Evolutionary conservation across 2,329 filamentous ascomycete species (phyloP).

Genomic region (Epichloe gansuensis): DNA sequence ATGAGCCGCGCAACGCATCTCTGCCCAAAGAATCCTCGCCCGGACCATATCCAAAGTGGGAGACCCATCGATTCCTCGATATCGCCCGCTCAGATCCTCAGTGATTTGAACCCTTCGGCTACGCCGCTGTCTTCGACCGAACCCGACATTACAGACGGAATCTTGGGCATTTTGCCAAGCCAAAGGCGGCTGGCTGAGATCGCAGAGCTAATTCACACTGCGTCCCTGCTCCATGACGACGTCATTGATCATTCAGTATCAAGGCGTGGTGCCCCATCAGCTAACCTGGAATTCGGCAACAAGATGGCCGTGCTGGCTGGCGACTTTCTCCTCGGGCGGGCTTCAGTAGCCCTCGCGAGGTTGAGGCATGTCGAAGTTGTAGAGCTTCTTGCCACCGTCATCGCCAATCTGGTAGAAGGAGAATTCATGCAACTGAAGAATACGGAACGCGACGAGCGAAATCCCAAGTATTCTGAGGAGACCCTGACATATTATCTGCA

Average conservation of each 20-base stretch:
- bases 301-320: conserved; percentile 98
- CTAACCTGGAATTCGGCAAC: conserved; percentile 93
- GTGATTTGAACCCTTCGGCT: conserved; percentile 68
- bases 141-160: conserved; percentile 25
- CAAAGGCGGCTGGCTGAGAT: conserved; percentile 92
- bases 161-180: conserved; percentile 72
- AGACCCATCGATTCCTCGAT: conserved; percentile 41
- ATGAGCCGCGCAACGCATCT: conserved; percentile 92
- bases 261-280: conserved; percentile 71
- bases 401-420: conserved; percentile 93
- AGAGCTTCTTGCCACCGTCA: conserved; percentile 88
- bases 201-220: conserved; percentile 93
- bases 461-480: conserved; percentile 77
- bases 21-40: conserved; percentile 44
- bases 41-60: conserved; percentile 27
- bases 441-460: conserved; percentile 74
- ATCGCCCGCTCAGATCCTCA: conserved; percentile 47
- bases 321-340: conserved; percentile 88
- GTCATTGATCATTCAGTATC: conserved; percentile 90
- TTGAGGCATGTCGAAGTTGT: conserved; percentile 88
- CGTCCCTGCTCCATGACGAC: conserved; percentile 92
- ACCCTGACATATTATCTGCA: conserved; percentile 88
- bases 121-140: conserved; percentile 27
- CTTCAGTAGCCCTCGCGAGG: conserved; percentile 84
- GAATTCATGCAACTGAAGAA: conserved; percentile 99